Conservation (phyloP, 2,329 filamentous ascomycete species). For the Fusarium beomiforme region DNA sequence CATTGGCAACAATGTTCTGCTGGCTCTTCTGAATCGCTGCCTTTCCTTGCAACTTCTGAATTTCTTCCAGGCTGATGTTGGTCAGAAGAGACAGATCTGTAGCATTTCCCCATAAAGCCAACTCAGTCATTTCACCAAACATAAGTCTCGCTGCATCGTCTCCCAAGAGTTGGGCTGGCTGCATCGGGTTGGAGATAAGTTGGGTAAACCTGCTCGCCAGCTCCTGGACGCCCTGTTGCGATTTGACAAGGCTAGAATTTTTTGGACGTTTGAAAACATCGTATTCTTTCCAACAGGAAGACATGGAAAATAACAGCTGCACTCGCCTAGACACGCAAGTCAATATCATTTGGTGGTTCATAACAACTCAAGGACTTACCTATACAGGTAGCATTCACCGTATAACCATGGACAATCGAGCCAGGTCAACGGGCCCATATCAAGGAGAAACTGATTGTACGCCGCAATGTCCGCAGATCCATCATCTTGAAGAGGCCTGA, state of each 20-base stretch:
- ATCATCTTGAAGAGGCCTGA: neutral
- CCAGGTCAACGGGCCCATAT: neutral
- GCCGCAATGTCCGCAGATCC: neutral
- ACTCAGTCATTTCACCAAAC: neutral
- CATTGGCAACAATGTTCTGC: neutral
- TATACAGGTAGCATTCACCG: conserved; percentile 11
- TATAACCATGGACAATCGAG: conserved; percentile 8
- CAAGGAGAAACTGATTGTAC: neutral
- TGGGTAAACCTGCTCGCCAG: neutral
- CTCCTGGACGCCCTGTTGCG: neutral
- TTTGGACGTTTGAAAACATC: conserved; percentile 7
- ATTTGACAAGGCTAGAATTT: neutral
- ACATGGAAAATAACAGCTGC: neutral
- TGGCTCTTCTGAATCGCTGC: neutral
- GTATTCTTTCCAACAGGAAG: neutral
- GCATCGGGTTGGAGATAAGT: neutral
- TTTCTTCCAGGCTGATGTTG: neutral
- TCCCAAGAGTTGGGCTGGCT: neutral
- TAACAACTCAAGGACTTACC: neutral
- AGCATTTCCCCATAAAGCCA: conserved; percentile 9
- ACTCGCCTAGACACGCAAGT: neutral
- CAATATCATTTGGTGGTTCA: neutral
- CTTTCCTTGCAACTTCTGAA: neutral
- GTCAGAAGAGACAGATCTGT: conserved; percentile 6
- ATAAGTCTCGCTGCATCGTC: neutral